Percentiles rank a stretch among this genome's conserved stretches.
Conservation (phyloP, 768 basidiomycete species). For the Phlebiopsis flavidoalba region DNA sequence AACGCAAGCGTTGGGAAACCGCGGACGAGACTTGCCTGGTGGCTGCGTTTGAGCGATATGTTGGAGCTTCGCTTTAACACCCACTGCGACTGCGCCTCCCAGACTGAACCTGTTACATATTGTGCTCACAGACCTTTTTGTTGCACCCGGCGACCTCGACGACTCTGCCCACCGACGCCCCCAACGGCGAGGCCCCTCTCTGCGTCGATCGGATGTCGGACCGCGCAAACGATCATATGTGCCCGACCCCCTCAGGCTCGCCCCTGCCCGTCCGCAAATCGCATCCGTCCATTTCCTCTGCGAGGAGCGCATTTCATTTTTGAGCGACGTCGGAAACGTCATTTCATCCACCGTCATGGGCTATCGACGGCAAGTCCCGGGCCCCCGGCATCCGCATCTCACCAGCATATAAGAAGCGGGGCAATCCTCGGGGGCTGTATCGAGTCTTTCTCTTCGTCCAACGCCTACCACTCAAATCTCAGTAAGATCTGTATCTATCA, state of each 20-base stretch:
- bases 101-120: no score
- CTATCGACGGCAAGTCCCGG: not conserved
- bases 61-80: no score
- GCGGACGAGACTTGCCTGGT: no score
- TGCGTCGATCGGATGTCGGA: not conserved
- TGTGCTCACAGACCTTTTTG: no score
- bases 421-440: not conserved
- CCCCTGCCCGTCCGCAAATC: not conserved
- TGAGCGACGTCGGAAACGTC: not conserved
- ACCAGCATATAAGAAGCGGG: not conserved
- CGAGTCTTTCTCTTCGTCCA: not conserved
- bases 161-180: no score
- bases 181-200: no score
- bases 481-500: not conserved
- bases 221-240: not conserved
- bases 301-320: not conserved
- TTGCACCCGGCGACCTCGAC: no score
- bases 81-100: no score
- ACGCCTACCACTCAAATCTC: not conserved
- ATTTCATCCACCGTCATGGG: not conserved
- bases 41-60: no score
- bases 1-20: no score
- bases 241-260: not conserved
- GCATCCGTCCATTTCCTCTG: not conserved
- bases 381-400: not conserved